Percentiles rank a stretch among this genome's conserved stretches.
phyloP scores from a whole-genome alignment of 179 eudicot genomes.

The Drosera spatulata region DNA sequence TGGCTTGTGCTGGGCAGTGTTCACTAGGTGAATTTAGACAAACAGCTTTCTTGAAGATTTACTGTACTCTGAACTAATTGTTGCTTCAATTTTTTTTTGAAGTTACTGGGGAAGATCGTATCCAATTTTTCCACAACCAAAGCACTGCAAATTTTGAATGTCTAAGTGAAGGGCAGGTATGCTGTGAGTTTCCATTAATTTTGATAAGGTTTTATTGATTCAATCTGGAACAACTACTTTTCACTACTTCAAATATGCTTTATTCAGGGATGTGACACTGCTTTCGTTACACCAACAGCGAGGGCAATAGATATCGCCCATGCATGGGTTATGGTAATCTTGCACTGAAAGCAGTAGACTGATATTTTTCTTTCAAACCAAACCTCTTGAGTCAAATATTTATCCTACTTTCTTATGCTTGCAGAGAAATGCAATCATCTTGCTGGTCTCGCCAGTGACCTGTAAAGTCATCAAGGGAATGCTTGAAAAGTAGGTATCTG shows the following conservation, averaged over 20 bases:
- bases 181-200: background rate
- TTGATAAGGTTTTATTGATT: background rate
- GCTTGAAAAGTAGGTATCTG: constrained; percentile 44
- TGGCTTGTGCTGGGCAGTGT: too few relatives aligned
- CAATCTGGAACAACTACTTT: background rate
- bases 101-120: constrained; percentile 65
- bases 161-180: constrained; percentile 58
- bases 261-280: constrained; percentile 67
- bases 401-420: constrained; percentile 4
- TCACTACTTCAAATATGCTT: constrained; percentile 1
- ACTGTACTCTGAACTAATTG: background rate
- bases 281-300: constrained; percentile 71
- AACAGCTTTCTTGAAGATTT: too few relatives aligned
- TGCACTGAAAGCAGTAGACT: background rate
- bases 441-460: constrained; percentile 47
- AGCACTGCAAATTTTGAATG: constrained; percentile 68
- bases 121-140: constrained; percentile 68
- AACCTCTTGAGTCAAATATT: background rate
- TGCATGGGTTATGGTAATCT: constrained; percentile 69
- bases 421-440: constrained; percentile 47
- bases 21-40: too few relatives aligned
- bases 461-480: constrained; percentile 37
- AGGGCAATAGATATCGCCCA: constrained; percentile 61
- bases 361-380: background rate
- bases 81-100: constrained; percentile 11